These are phyloP conservation scores for Kodamaea derodonti DNA, from an alignment of 1,139 yeast genomes.

Conservation along the genomic window DNA sequence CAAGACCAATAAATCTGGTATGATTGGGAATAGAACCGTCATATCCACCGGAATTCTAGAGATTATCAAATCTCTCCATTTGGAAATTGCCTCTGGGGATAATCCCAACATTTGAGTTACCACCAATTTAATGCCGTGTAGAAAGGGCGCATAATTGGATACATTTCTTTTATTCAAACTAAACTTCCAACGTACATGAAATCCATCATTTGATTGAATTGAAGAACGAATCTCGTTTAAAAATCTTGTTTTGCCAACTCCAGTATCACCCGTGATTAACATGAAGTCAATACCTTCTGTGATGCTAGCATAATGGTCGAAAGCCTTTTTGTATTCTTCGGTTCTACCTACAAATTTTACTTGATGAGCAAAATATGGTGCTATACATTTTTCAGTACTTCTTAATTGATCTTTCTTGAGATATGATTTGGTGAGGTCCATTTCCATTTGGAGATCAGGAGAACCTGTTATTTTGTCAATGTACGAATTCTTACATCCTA, in stretches of 20 bases:
- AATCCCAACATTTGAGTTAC: conserved; percentile 43
- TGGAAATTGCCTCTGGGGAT: conserved; percentile 31
- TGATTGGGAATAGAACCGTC: conserved; percentile 35
- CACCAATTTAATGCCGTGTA: conserved; percentile 36
- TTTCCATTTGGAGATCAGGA: conserved; percentile 4
- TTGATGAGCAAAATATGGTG: conserved; percentile 24
- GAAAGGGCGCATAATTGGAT: conserved; percentile 23
- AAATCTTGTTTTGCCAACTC: conserved; percentile 47
- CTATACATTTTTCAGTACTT: conserved; percentile 7
- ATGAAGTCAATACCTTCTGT: conserved; percentile 25
- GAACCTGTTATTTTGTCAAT: conserved; percentile 8
- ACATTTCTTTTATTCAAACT: conserved; percentile 27
- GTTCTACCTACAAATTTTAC: conserved; percentile 36
- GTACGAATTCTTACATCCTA: conserved; percentile 18
- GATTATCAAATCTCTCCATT: conserved; percentile 43
- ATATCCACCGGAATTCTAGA: conserved; percentile 42
- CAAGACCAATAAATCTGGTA: conserved; percentile 45
- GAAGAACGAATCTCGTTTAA: conserved; percentile 38
- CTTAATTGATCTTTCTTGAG: conserved; percentile 5
- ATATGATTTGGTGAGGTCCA: conserved; percentile 2
- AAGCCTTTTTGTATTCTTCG: conserved; percentile 23
- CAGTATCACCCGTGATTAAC: conserved; percentile 42
- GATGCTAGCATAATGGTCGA: conserved; percentile 21
- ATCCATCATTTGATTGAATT: conserved; percentile 33
- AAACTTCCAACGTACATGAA: conserved; percentile 43